Base-by-base conservation (phyloP, 805 yeast genomes). In the Lachancea thermotolerans region DNA sequence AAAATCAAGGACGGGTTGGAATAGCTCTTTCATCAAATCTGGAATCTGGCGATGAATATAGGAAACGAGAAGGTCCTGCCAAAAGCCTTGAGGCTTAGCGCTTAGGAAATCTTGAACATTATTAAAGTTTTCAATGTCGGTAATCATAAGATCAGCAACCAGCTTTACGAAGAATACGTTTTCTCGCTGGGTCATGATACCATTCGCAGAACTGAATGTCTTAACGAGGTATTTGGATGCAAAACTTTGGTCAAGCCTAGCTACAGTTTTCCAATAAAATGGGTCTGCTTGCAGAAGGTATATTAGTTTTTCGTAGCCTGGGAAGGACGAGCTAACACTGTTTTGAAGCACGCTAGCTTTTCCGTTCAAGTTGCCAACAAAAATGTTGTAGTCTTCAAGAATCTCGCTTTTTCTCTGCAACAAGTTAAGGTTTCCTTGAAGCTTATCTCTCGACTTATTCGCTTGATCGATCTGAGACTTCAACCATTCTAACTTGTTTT, bases 251-350 rank as follows among this genome's bases (percentile, higher is more conserved):
- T 67, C 64, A 9, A 62, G 54, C 12, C 68, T 61, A 45, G 79
- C 75, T 31, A 87, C 62, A 11, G 78, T 66, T 1, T 80, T 71
- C 58, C 90, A 72, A 56, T 91, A 91, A 0, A 64, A 60, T 0
- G 95, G 85, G 55, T 86, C 87, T 0, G 95, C 85, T 60, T 93
- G 98, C 37, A 93, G 63, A 21, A 91, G 66, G 57, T 83, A 93
- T 53, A 93, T 81, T 42, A 91, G 58, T 17, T 85, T 83, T 54
- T 83, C 96, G 62, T 84, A 85, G 5, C 56, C 52, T 33, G 59
- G 56, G 40, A 52, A 51, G 27, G 45, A 50, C 11, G 52, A 46
- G 10, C 42, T 42, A 1, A 60, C 53, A 14, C 50, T 41, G 11
- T 10, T 4, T 4, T 39, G 35, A n/a, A 10, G 25, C 14, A n/a